Evolutionary conservation across 352 stramenopile species (phyloP).

Genomic region (Pythium diclinum): DNA sequence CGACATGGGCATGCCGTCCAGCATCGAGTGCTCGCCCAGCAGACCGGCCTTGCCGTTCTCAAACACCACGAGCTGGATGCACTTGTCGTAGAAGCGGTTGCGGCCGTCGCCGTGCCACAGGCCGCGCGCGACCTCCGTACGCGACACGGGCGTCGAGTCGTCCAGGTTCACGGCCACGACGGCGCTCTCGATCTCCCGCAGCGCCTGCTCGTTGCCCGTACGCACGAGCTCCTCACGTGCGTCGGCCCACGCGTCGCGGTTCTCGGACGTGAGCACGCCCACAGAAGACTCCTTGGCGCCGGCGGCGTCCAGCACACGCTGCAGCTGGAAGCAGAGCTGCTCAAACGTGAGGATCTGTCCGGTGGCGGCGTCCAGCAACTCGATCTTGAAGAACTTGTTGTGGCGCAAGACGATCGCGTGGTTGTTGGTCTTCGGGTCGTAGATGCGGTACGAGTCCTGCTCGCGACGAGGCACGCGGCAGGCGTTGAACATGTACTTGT

Average conservation of each 20-base stretch:
- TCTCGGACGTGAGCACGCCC: slow-evolving; percentile 60
- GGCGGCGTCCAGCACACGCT: slow-evolving; percentile 46
- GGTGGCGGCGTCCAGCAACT: slow-evolving; percentile 43
- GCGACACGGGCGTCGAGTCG: slow-evolving; percentile 46
- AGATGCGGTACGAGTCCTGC: slow-evolving; percentile 85
- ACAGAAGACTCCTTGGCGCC: slow-evolving; percentile 54
- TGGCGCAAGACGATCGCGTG: slow-evolving; percentile 90
- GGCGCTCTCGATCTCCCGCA: slow-evolving; percentile 63
- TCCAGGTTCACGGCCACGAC: slow-evolving; percentile 72
- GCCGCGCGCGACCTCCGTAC: slow-evolving; percentile 56
- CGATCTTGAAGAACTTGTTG: slow-evolving; percentile 74
- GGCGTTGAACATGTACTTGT: slow-evolving; percentile 96
- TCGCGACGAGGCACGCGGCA: slow-evolving; percentile 87
- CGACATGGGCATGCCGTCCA: slow-evolving; percentile 83
- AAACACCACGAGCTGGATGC: slow-evolving; percentile 94
- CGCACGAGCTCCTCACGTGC: slow-evolving; percentile 62
- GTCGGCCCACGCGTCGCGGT: slow-evolving; percentile 80
- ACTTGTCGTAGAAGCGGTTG: slow-evolving; percentile 98
- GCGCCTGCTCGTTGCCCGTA: slow-evolving; percentile 55
- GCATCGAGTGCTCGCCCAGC: slow-evolving; percentile 92
- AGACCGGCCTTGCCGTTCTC: slow-evolving; percentile 94
- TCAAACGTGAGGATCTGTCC: slow-evolving; percentile 48
- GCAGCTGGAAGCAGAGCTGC: slow-evolving; percentile 54
- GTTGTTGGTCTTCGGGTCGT: slow-evolving; percentile 79
- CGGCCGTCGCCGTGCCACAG: slow-evolving; percentile 84